phyloP scores from a whole-genome alignment of 2,329 filamentous ascomycete genomes.

The Talaromyces sp. region DNA sequence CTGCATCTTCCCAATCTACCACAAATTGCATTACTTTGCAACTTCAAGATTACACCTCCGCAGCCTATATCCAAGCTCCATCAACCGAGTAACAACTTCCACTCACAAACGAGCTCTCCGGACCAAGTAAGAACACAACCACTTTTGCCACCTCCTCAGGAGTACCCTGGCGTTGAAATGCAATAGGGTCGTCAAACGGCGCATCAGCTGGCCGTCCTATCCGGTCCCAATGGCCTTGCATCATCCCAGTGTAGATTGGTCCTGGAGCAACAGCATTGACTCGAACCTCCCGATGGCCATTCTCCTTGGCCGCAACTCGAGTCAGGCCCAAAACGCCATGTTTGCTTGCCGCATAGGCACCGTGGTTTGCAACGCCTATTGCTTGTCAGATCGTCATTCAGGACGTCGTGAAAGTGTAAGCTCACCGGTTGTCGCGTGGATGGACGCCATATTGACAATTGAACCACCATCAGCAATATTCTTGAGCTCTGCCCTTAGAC shows the following conservation, averaged over 20 bases:
- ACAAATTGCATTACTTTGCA: no score
- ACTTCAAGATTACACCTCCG: neutral
- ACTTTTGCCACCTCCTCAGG: neutral
- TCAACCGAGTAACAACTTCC: neutral
- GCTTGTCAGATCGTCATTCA: neutral
- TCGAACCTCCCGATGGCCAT: conserved; percentile 1
- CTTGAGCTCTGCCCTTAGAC: conserved; percentile 7
- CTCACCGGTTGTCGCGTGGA: neutral
- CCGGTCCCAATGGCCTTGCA: neutral
- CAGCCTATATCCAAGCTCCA: neutral
- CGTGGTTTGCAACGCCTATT: neutral
- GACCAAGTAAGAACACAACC: conserved; percentile 3
- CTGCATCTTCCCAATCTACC: no score
- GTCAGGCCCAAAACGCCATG: conserved; percentile 3
- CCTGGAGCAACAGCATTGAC: conserved; percentile 5
- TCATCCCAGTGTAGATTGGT: neutral
- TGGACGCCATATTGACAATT: conserved; percentile 2
- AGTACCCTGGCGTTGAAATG: neutral
- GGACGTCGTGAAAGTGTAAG: neutral
- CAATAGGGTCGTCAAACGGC: neutral
- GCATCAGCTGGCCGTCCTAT: neutral
- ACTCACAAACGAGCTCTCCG: neutral
- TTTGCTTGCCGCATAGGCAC: neutral
- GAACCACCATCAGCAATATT: neutral
- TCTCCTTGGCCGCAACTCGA: neutral